Evolutionary conservation across 1,284 basidiomycete genomes (phyloP).

Genomic region (Ganoderma leucocontextum): DNA sequence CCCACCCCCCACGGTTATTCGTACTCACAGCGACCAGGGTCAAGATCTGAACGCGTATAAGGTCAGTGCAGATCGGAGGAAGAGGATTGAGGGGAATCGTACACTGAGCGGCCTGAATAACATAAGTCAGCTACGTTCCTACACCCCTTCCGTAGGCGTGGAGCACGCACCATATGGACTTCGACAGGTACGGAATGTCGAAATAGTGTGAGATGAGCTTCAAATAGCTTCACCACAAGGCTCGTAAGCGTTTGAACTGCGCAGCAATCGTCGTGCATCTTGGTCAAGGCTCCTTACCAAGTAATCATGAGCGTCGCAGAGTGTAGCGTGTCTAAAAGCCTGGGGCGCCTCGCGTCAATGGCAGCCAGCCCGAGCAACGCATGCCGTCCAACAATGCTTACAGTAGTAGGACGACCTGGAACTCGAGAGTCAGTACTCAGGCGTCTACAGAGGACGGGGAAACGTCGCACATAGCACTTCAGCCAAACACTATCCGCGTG

Average conservation of each 20-base stretch:
- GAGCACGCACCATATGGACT: not conserved
- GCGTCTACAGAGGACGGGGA: not conserved
- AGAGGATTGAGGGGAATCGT: not conserved
- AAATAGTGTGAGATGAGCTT: constrained; percentile 1
- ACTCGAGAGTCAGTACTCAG: not conserved
- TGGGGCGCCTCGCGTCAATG: not conserved
- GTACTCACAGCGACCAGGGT: not conserved
- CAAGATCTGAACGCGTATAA: not conserved
- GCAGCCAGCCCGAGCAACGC: not conserved
- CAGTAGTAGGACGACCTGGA: not conserved
- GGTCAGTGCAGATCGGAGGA: not conserved
- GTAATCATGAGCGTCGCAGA: not conserved
- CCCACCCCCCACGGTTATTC: not conserved
- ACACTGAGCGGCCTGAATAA: not conserved
- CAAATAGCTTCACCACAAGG: not conserved
- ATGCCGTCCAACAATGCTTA: not conserved
- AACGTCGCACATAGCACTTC: not conserved
- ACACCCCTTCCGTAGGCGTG: too few species aligned
- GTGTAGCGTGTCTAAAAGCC: not conserved
- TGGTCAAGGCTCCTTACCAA: not conserved
- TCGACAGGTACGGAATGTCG: not conserved
- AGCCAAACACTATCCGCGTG: not conserved
- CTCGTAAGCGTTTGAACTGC: not conserved
- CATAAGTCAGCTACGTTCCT: not conserved
- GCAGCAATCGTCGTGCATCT: not conserved